A percentile compares a stretch with the other conserved stretches of the same genome.
Conservation (phyloP, 2,329 filamentous ascomycete species). For the Colletotrichum tofieldiae region DNA sequence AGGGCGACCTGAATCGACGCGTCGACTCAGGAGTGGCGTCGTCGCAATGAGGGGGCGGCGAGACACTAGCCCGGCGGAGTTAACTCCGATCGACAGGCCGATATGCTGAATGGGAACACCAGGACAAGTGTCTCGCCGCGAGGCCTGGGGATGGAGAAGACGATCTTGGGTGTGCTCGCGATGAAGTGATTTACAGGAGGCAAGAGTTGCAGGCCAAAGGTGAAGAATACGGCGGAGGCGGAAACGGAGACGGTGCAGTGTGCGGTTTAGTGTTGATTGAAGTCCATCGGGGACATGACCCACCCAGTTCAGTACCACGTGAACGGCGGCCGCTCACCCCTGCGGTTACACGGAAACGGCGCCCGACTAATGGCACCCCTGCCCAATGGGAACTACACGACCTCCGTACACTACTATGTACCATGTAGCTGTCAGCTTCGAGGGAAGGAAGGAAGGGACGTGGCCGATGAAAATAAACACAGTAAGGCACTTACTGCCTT, state of each 20-base stretch:
- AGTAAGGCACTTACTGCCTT: too few relatives aligned
- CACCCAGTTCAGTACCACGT: conserved; percentile 3
- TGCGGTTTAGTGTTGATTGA: not conserved
- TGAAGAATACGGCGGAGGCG: not conserved
- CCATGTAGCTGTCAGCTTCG: not conserved
- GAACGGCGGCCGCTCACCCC: not conserved
- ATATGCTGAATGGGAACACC: not conserved
- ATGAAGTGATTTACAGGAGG: not conserved
- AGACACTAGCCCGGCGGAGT: not conserved
- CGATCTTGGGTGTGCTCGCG: not conserved
- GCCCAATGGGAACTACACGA: too few relatives aligned
- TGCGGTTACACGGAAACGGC: conserved; percentile 19
- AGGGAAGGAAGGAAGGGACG: not conserved
- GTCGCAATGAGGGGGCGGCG: not conserved
- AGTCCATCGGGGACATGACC: not conserved
- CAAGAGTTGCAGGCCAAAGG: not conserved
- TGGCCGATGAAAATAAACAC: not conserved
- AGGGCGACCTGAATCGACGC: not conserved
- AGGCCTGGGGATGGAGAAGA: not conserved
- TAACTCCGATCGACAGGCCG: not conserved
- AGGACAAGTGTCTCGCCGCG: too few relatives aligned
- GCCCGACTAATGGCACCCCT: not conserved
- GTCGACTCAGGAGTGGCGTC: not conserved
- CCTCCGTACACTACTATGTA: not conserved
- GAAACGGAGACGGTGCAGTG: not conserved